Conservation (phyloP, 2,329 filamentous ascomycete species). For the Akanthomyces lecanii region DNA sequence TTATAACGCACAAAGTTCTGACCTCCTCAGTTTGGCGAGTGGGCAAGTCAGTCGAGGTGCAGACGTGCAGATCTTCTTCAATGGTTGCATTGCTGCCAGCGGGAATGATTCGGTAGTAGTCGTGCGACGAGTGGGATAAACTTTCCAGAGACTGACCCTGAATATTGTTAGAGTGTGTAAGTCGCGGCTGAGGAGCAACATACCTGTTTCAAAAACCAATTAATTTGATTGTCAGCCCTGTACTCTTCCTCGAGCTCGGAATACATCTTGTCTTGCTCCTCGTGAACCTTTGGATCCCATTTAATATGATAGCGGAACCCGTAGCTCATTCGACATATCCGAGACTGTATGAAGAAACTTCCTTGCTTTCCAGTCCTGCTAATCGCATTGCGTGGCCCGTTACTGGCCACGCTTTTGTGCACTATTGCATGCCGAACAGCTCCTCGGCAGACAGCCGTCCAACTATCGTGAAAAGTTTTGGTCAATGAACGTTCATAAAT, state of each 20-base stretch:
- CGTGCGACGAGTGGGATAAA: background rate
- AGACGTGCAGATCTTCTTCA: conserved; percentile 14
- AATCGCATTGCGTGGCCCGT: background rate
- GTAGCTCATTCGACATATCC: background rate
- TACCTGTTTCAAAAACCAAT: conserved; percentile 28
- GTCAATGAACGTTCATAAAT: no score
- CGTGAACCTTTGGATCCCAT: no score
- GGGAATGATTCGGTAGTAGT: background rate
- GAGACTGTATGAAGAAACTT: background rate
- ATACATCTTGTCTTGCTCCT: no score
- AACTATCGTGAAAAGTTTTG: conserved; percentile 21
- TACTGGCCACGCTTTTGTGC: background rate
- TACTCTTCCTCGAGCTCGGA: background rate
- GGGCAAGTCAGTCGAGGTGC: background rate
- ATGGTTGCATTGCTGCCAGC: conserved; percentile 1
- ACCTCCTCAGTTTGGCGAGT: fast-evolving
- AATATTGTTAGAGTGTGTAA: background rate
- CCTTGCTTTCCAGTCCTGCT: no score
- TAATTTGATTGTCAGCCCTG: conserved; percentile 20
- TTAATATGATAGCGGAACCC: background rate
- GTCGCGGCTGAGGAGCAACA: background rate
- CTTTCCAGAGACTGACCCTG: conserved; percentile 19
- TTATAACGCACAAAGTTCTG: conserved; percentile 20
- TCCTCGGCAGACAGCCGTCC: conserved; percentile 34
- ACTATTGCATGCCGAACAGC: conserved; percentile 24